phyloP scores from a whole-genome alignment of 78 protist species.

The Ministeria vibrans region DNA sequence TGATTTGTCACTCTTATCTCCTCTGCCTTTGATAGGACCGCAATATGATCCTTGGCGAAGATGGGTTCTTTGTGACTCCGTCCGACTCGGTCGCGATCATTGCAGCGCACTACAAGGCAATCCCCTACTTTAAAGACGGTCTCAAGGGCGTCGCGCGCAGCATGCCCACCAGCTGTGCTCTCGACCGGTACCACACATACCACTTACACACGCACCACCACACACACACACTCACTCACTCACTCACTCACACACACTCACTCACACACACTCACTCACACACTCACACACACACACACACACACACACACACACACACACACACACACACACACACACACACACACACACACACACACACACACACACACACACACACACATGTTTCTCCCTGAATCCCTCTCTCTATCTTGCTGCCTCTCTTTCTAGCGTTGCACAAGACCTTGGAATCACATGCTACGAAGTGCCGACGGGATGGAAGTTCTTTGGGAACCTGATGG shows the following conservation, averaged over 20 bases:
- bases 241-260: background rate
- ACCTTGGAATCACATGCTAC: background rate
- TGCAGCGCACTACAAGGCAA: conserved; percentile 64
- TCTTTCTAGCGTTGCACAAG: background rate
- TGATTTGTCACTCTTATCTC: background rate
- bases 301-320: background rate
- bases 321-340: background rate
- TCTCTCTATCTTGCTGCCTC: background rate
- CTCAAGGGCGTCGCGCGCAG: conserved; percentile 86
- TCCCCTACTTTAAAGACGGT: conserved; percentile 72
- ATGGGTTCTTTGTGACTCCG: conserved; percentile 86
- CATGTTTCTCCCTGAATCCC: background rate
- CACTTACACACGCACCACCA: background rate
- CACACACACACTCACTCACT: background rate
- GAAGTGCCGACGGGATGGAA: conserved; percentile 79
- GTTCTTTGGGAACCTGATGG: conserved; percentile 96
- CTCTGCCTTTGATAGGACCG: conserved; percentile 50
- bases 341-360: background rate
- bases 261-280: background rate
- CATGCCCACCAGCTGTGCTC: conserved; percentile 87
- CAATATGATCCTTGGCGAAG: conserved; percentile 86
- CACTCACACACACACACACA: background rate
- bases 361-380: background rate
- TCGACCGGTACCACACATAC: background rate
- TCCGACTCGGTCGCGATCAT: conserved; percentile 92